Evolutionary conservation across 306 rosid species (phyloP).

Genomic region (Calophaca sinica): DNA sequence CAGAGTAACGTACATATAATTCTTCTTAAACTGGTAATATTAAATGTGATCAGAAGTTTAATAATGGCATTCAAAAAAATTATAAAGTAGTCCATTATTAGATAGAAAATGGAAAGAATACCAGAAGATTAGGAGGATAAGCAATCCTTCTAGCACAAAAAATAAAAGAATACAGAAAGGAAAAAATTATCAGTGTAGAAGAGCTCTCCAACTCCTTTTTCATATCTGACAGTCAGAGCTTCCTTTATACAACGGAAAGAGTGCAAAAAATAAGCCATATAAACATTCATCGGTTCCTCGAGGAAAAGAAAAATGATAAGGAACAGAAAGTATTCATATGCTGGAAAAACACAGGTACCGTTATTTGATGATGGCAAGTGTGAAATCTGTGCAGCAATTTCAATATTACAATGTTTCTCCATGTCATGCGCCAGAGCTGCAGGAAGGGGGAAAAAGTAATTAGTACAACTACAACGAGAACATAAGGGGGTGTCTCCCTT

Average conservation of each 20-base stretch:
- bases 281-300: conserved; percentile 9
- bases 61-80: neutral
- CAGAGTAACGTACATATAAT: neutral
- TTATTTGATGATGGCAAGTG: conserved; percentile 69
- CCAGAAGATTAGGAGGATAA: neutral
- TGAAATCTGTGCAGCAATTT: conserved; percentile 83
- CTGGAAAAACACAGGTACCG: conserved; percentile 72
- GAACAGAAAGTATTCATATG: conserved; percentile 45
- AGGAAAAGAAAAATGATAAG: conserved; percentile 22
- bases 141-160: conserved; percentile 9
- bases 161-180: conserved; percentile 13
- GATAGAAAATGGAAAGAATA: neutral
- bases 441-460: conserved; percentile 35
- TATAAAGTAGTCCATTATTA: conserved; percentile 1
- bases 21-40: conserved; percentile 15
- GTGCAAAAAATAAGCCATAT: neutral
- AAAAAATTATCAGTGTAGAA: conserved; percentile 9
- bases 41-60: conserved; percentile 9
- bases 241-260: conserved; percentile 16
- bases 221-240: neutral
- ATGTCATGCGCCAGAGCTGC: conserved; percentile 81
- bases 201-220: neutral
- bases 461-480: neutral
- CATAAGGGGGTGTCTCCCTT: neutral
- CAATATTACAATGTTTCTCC: conserved; percentile 94